Conservation (phyloP, 805 yeast species). For the Pachysolen tannophilus region DNA sequence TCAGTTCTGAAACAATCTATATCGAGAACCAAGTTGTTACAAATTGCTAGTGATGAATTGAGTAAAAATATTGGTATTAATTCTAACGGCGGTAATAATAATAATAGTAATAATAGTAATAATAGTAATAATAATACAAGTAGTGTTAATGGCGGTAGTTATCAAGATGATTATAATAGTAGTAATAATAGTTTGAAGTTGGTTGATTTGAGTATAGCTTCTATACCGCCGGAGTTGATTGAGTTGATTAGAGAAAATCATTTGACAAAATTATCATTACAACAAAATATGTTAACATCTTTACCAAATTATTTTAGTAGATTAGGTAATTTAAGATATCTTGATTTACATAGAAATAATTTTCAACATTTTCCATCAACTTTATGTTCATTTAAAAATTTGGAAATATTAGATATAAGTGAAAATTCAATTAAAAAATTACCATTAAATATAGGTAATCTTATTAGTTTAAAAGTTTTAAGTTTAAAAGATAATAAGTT, state of each 20-base stretch:
- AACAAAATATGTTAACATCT: conserved; percentile 37
- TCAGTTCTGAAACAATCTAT: conserved; percentile 4
- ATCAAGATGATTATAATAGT: too few relatives aligned
- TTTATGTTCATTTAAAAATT: conserved; percentile 26
- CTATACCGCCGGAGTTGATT: conserved; percentile 22
- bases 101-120: conserved; percentile 14
- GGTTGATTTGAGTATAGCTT: conserved; percentile 28
- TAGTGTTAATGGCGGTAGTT: too few relatives aligned
- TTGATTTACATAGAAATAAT: conserved; percentile 60
- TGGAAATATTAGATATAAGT: conserved; percentile 65
- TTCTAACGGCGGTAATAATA: conserved; percentile 15
- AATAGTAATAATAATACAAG: too few relatives aligned
- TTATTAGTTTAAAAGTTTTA: conserved; percentile 46
- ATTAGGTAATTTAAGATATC: conserved; percentile 40
- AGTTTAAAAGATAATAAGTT: conserved; percentile 54
- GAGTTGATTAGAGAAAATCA: conserved; percentile 15
- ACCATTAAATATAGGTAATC: conserved; percentile 32
- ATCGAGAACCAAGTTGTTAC: conserved; percentile 10
- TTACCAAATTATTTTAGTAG: conserved; percentile 41
- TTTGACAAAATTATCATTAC: conserved; percentile 45
- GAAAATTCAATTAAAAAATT: conserved; percentile 41
- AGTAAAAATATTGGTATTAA: too few relatives aligned
- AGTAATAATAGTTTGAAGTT: conserved; percentile 26
- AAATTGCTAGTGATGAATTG: conserved; percentile 17
- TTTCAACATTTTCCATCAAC: conserved; percentile 45